phyloP scores from a whole-genome alignment of 139 green algal genomes.

The Astrephomene gubernaculifera region DNA sequence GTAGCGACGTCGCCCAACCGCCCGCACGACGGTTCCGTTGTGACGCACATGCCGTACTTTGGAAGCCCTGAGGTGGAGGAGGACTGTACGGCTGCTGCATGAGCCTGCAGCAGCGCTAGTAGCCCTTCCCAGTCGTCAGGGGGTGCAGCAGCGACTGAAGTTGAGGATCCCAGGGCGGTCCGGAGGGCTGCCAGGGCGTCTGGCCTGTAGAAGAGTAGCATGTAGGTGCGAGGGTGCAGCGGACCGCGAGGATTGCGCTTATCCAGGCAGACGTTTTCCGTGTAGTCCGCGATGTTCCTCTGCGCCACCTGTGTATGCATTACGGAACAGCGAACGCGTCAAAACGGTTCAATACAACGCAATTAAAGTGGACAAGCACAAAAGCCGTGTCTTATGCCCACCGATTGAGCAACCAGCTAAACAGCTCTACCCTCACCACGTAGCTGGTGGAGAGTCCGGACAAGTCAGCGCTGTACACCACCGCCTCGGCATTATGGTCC shows the following conservation, averaged over 20 bases:
- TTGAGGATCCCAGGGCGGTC: not conserved
- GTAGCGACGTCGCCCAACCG: not conserved
- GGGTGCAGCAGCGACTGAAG: not conserved
- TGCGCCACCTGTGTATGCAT: not conserved
- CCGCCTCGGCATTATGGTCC: not conserved
- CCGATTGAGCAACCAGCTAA: not conserved
- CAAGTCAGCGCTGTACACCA: not conserved
- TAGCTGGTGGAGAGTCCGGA: not conserved
- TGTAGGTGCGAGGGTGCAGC: not conserved
- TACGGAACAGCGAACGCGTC: not conserved
- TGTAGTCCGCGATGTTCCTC: not conserved
- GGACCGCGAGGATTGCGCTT: not conserved
- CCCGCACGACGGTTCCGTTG: not conserved
- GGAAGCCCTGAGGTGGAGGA: not conserved
- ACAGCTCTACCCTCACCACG: not conserved
- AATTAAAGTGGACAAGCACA: not conserved
- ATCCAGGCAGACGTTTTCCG: not conserved
- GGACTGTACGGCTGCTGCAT: not conserved
- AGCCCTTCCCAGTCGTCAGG: not conserved
- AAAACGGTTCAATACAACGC: not conserved
- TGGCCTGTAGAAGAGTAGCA: not conserved
- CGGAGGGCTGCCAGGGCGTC: not conserved
- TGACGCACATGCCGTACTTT: not conserved
- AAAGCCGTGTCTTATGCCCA: not conserved
- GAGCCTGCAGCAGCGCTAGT: not conserved